Percentiles rank a stretch among this genome's conserved stretches.
Evolutionary conservation across 805 yeast species (phyloP).

Genomic region (Kodamaea nitidulidarum): DNA sequence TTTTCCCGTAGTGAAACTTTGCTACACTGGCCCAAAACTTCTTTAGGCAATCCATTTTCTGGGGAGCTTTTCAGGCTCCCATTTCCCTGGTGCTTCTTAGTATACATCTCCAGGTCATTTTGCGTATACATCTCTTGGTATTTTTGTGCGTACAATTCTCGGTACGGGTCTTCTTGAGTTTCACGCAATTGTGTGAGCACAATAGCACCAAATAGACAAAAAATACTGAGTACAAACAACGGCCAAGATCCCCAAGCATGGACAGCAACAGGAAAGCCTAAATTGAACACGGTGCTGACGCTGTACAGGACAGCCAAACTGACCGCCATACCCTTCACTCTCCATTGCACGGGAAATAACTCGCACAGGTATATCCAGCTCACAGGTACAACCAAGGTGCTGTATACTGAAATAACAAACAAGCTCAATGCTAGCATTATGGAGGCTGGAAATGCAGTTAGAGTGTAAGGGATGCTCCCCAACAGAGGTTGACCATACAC

Average conservation of each 20-base stretch:
- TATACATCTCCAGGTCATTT: no score
- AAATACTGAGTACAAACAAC: slow-evolving; percentile 34
- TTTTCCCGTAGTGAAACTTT: slow-evolving; percentile 8
- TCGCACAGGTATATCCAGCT: slow-evolving; percentile 52
- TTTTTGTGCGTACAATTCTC: no score
- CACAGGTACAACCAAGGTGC: slow-evolving; percentile 44
- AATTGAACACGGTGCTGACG: slow-evolving; percentile 32
- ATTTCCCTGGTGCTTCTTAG: no score
- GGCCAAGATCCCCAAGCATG: slow-evolving; percentile 35
- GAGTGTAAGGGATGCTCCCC: slow-evolving; percentile 22
- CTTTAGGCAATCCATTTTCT: no score
- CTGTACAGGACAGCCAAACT: slow-evolving; percentile 47
- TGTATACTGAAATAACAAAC: slow-evolving; percentile 42
- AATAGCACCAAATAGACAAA: slow-evolving; percentile 28
- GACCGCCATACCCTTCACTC: slow-evolving; percentile 44
- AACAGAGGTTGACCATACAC: slow-evolving; percentile 31
- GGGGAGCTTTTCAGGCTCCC: no score
- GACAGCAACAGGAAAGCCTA: slow-evolving; percentile 39
- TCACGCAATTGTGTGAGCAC: slow-evolving; percentile 41
- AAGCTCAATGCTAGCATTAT: slow-evolving; percentile 41
- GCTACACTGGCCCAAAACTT: no score
- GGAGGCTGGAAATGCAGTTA: slow-evolving; percentile 39
- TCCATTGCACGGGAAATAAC: slow-evolving; percentile 41
- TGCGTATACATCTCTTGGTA: no score
- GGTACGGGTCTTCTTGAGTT: slow-evolving; percentile 27